Evolutionary conservation across 1,139 yeast genomes (phyloP), one percentile per base, ranked within the genome.

Genomic region (Candida sp.): DNA sequence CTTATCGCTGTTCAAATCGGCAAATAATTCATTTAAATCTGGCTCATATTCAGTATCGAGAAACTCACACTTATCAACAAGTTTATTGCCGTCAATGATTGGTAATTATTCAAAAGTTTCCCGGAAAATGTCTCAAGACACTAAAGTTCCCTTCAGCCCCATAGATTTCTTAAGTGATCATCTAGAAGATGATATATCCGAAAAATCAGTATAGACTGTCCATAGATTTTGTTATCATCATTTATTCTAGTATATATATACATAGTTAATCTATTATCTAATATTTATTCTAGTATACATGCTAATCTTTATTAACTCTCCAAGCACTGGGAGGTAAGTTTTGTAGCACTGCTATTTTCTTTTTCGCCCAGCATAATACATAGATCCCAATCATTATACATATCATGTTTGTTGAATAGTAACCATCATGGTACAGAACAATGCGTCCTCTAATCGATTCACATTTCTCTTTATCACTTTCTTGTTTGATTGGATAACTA

Each of bases 321-420:
- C 95, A 87, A 4, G 87, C 81, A 42, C 79, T 66, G 29, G 71
- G 69, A 2, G 90, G 90, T 43, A 86, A 68, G 27, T 77, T 63
- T 61, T 87, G 93, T 45, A 87, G 67, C 48, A 75, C 63, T 9
- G 68, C 61, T 22, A 81, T 77, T 48, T 84, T 84, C 44, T 69
- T 73, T 52, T 77, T 79, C 38, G 88, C 84, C 81, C 86, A 89
- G 42, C 81, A 71, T 60, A 85, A 87, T 15, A 90, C 68, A 0
- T 73, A n/a, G 8, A 84, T 47, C 1, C 98, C 98, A 35, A 87
- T 48, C 0, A 62, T 41, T 3, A 91, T 79, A 63, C 98, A 91
- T 9, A 89, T 45, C 5, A 79, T 46, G 58, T 89, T 91, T 41
- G 95, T 84, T 42, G 79, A 75, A 60, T 84, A 89, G 64, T 90